A percentile compares a stretch with the other conserved stretches of the same genome.
Evolutionary conservation across 345 rosid genomes (phyloP).

Genomic region (Dipteronia sinensis): DNA sequence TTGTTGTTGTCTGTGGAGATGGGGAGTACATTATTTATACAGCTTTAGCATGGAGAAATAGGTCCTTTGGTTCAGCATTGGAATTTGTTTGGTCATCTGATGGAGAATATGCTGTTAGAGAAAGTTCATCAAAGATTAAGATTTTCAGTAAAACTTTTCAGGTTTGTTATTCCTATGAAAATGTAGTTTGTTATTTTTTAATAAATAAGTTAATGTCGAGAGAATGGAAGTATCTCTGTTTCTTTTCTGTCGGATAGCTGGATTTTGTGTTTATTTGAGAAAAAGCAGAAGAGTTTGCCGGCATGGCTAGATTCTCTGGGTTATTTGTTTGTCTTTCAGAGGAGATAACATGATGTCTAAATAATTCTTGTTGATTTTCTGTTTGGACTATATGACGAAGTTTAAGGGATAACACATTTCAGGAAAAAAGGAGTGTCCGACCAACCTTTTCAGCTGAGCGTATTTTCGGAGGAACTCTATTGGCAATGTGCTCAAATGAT

Average conservation of each 20-base stretch:
- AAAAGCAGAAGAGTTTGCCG: background rate
- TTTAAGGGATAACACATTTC: slow-evolving; percentile 38
- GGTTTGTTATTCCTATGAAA: slow-evolving; percentile 44
- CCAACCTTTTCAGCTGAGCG: slow-evolving; percentile 95
- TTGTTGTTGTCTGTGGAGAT: slow-evolving; percentile 98
- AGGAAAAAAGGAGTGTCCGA: slow-evolving; percentile 91
- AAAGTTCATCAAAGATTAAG: slow-evolving; percentile 93
- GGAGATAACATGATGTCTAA: background rate
- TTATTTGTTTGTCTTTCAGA: background rate
- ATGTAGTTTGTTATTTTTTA: background rate
- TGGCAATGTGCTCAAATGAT: slow-evolving; percentile 98
- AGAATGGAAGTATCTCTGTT: background rate
- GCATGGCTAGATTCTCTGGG: background rate
- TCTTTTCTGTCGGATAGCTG: background rate
- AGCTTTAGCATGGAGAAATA: slow-evolving; percentile 99
- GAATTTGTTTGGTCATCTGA: slow-evolving; percentile 98
- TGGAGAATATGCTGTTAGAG: slow-evolving; percentile 98
- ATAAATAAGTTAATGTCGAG: background rate
- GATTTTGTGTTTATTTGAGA: background rate
- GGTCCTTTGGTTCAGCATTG: slow-evolving; percentile 97
- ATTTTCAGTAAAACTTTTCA: slow-evolving; percentile 91
- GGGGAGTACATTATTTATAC: slow-evolving; percentile 98
- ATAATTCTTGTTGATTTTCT: background rate
- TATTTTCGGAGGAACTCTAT: slow-evolving; percentile 86
- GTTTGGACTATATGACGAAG: slow-evolving; percentile 1